Evolutionary conservation across 192 early-diverging fungal species (phyloP).

Genomic region (Coemansia sp.): DNA sequence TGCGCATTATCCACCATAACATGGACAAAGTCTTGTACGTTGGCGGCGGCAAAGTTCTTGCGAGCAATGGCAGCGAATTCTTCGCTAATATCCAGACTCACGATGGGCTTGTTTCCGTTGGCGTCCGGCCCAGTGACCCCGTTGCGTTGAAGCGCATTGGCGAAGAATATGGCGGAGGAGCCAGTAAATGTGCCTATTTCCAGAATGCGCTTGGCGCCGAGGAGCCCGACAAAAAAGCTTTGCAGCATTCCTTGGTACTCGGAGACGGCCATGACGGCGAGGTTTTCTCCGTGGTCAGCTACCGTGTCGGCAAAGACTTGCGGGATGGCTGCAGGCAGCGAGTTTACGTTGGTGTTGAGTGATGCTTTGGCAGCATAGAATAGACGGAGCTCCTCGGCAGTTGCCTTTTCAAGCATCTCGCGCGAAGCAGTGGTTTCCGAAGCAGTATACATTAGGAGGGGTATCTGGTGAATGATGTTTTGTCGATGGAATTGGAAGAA

Average conservation of each 20-base stretch:
- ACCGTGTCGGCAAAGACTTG: slow-evolving; percentile 15
- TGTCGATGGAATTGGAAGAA: background rate
- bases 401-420: slow-evolving; percentile 7
- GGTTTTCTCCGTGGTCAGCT: slow-evolving; percentile 2
- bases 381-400: slow-evolving; percentile 11
- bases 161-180: slow-evolving; percentile 62
- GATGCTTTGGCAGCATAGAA: slow-evolving; percentile 33
- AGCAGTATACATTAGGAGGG: background rate
- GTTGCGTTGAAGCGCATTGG: slow-evolving; percentile 59
- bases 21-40: slow-evolving; percentile 36
- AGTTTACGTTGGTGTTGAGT: slow-evolving; percentile 26
- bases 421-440: background rate
- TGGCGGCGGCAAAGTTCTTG: slow-evolving; percentile 34
- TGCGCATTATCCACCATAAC: slow-evolving; percentile 44
- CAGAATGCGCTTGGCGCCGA: slow-evolving; percentile 55
- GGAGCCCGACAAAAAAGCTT: slow-evolving; percentile 50
- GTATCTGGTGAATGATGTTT: background rate
- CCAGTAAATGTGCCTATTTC: slow-evolving; percentile 74
- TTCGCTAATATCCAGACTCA: slow-evolving; percentile 59
- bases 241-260: slow-evolving; percentile 55
- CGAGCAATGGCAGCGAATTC: slow-evolving; percentile 49
- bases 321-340: slow-evolving; percentile 21
- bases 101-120: slow-evolving; percentile 28
- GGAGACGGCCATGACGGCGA: slow-evolving; percentile 50
- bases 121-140: slow-evolving; percentile 21